A percentile compares a stretch with the other conserved stretches of the same genome.
These are phyloP conservation scores for Rhododendron griersonianum DNA, from an alignment of 148 eudicot species.

Conservation along the genomic window DNA sequence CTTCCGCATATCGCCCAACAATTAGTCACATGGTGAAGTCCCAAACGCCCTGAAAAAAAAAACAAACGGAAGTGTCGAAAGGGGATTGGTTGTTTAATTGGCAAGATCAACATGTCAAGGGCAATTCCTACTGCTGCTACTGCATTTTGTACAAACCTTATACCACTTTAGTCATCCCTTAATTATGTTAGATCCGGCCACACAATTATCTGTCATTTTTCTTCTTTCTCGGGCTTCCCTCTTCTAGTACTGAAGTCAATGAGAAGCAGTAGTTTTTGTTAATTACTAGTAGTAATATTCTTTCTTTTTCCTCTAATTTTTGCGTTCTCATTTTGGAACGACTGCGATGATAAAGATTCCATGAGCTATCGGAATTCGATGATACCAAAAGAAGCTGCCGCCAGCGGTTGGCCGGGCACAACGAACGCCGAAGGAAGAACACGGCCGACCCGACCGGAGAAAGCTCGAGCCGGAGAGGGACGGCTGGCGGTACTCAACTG, in stretches of 20 bases:
- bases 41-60: neutral
- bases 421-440: constrained; percentile 42
- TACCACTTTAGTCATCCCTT: neutral
- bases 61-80: neutral
- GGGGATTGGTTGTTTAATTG: neutral
- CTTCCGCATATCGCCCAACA: too few species aligned
- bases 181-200: neutral
- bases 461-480: constrained; percentile 16
- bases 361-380: constrained; percentile 48
- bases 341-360: constrained; percentile 26
- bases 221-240: too few species aligned
- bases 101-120: neutral
- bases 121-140: neutral
- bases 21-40: neutral
- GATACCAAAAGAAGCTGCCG: constrained; percentile 47
- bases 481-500: constrained; percentile 1
- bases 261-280: neutral
- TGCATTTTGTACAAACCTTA: neutral
- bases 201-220: neutral
- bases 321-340: neutral
- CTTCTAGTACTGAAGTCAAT: too few species aligned
- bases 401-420: constrained; percentile 47
- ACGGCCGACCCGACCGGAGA: constrained; percentile 20
- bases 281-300: neutral
- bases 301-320: neutral